Percentiles rank a stretch among this genome's conserved stretches.
Conservation (phyloP, 1,284 basidiomycete species). For the Apiotrichum brassicae region DNA sequence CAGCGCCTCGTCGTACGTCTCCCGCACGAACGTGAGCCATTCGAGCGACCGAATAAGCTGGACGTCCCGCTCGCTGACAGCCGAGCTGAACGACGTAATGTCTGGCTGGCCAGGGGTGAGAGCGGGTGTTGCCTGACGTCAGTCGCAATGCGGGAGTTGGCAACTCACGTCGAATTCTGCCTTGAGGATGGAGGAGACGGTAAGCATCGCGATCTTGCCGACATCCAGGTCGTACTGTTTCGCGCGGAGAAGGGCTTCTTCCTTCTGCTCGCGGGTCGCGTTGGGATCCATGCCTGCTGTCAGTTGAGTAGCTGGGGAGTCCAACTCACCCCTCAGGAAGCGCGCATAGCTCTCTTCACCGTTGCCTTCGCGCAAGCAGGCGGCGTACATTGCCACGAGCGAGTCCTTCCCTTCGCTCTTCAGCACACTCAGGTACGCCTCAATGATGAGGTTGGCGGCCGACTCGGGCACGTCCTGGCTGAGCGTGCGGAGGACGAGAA, state of each 20-base stretch:
- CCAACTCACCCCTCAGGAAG: constrained; percentile 59
- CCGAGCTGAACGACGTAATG: constrained; percentile 52
- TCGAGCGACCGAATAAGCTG: constrained; percentile 80
- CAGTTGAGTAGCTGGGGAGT: too few relatives aligned
- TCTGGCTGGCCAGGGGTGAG: constrained; percentile 42
- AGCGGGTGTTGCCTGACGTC: constrained; percentile 26
- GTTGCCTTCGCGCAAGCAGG: constrained; percentile 75
- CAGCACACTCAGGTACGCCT: constrained; percentile 81
- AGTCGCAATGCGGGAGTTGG: background rate
- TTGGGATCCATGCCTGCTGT: constrained; percentile 58
- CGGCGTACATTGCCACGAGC: constrained; percentile 89
- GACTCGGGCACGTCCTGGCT: constrained; percentile 64
- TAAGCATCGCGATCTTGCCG: constrained; percentile 68
- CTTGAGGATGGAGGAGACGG: constrained; percentile 69
- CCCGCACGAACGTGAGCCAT: constrained; percentile 77
- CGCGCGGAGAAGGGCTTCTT: constrained; percentile 67
- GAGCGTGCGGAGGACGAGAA: constrained; percentile 79
- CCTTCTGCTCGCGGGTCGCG: constrained; percentile 61
- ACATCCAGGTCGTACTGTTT: constrained; percentile 78
- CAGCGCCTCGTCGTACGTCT: constrained; percentile 69
- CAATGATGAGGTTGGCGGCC: constrained; percentile 73
- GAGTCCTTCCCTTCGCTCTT: constrained; percentile 76
- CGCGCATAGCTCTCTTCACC: constrained; percentile 87
- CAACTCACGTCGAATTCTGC: constrained; percentile 62
- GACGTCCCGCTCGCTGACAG: constrained; percentile 51